Conservation (phyloP, 352 stramenopile genomes). For the Pythium aristosporum region DNA sequence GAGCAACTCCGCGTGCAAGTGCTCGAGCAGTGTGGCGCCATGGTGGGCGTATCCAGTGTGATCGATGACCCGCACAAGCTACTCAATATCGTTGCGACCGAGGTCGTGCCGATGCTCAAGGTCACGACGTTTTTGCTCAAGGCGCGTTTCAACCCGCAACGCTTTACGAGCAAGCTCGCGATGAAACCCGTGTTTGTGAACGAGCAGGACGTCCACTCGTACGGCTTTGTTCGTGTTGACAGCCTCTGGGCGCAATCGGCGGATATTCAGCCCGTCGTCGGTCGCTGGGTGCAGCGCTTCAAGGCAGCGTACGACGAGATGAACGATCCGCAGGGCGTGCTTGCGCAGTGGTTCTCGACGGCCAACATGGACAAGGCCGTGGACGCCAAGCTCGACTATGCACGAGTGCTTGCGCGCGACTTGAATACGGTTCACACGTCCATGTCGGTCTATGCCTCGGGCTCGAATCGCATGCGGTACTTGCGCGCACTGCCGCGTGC, state of each 20-base stretch:
- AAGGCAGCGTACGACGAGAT: slow-evolving; percentile 76
- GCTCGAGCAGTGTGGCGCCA: slow-evolving; percentile 19
- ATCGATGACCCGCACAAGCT: slow-evolving; percentile 42
- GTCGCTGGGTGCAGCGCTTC: slow-evolving; percentile 65
- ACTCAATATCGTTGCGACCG: slow-evolving; percentile 73
- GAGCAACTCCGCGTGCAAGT: slow-evolving; percentile 24
- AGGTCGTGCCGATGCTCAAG: slow-evolving; percentile 70
- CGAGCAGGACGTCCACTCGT: slow-evolving; percentile 37
- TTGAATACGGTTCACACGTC: slow-evolving; percentile 79
- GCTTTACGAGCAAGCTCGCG: slow-evolving; percentile 12
- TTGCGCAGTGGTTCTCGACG: slow-evolving; percentile 77
- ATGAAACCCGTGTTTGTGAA: slow-evolving; percentile 66
- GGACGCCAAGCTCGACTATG: slow-evolving; percentile 30
- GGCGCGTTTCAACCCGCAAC: slow-evolving; percentile 27
- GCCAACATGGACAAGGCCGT: slow-evolving; percentile 43
- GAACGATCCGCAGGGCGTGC: slow-evolving; percentile 61
- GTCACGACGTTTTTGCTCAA: slow-evolving; percentile 69
- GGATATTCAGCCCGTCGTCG: slow-evolving; percentile 39
- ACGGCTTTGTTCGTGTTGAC: slow-evolving; percentile 54
- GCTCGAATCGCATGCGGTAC: slow-evolving; percentile 65
- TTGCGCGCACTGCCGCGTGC: slow-evolving; percentile 65
- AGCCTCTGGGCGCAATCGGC: slow-evolving; percentile 22
- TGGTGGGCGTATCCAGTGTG: not conserved
- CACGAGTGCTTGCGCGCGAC: slow-evolving; percentile 54
- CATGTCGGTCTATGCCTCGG: slow-evolving; percentile 69